Evolutionary conservation across 257 asterid species (phyloP), one percentile per base, ranked within the genome.

Genomic region (Verbena officinalis): DNA sequence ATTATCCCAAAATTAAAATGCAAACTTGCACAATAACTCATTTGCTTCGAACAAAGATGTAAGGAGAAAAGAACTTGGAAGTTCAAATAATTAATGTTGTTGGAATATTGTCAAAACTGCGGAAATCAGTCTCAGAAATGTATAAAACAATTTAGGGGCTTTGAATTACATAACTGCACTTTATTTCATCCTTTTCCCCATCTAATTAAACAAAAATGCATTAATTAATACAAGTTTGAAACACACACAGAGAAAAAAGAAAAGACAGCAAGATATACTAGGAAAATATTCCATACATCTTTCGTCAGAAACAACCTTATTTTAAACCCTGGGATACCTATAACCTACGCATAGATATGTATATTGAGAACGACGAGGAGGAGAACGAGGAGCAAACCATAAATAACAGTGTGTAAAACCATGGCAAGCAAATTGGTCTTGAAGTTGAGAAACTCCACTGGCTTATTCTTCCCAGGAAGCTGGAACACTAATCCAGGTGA

Each of bases 381-480:
- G 24, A 91, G 84, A 56, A 82, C 67, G 45, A 86, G 95, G 63
- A 91, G 83, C 86, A 91, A 66, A 78, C 84, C 95, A 40, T 84
- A 88, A 33, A 88, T 52, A 17, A 89, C 69, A 14, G 96, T 55
- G 61, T 88, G 96, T 52, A 86, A 52, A 24, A 83, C 10, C 55
- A 91, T 79, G 16, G 96, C 83, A 0, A 87, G 60, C 0, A 72
- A 9, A 38, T 82, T 88, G 7, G 98, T 86, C 80, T 82, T 91
- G 95, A 88, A 84, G 84, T 80, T 86, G 60, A 84, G 73, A 71
- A 88, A 88, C 4, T 80, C 98, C 2, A 86, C 80, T 0, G 90
- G 82, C 54, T 69, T 65, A 1, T 81, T 73, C 77, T 84, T 91
- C 23, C 90, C 98, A 0, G 96, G 98, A 27, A 91, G 78, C 80